Conservation (phyloP, 495 filamentous ascomycete genomes). For the Penicillium ochrochloron region DNA sequence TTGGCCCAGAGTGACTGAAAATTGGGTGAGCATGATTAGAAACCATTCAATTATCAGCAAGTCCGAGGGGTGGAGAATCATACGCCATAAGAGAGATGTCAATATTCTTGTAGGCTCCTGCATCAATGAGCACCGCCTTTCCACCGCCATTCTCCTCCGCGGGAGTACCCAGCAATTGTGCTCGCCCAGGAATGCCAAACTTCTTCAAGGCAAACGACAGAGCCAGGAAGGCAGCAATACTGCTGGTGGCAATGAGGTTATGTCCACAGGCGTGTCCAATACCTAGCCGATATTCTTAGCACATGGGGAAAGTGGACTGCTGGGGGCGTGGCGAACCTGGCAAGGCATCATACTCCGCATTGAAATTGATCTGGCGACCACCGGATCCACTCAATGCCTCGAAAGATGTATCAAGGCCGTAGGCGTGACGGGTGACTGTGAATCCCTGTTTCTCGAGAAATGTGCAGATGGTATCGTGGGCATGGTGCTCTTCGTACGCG, state of each 20-base stretch:
- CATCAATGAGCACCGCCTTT: conserved; percentile 66
- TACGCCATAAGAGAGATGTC: conserved; percentile 70
- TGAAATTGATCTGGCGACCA: conserved; percentile 50
- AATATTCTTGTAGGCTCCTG: conserved; percentile 66
- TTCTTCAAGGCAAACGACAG: conserved; percentile 53
- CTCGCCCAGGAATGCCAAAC: conserved; percentile 56
- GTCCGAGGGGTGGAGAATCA: conserved; percentile 3
- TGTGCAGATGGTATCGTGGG: conserved; percentile 60
- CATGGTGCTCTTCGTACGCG: conserved; percentile 59
- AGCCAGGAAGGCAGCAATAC: conserved; percentile 63
- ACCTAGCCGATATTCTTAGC: conserved; percentile 7
- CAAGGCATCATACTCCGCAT: conserved; percentile 59
- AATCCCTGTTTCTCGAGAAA: conserved; percentile 61
- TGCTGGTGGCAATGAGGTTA: conserved; percentile 69
- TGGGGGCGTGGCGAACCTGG: conserved; percentile 37
- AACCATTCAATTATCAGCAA: not conserved
- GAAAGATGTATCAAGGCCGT: conserved; percentile 46
- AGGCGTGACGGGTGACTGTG: conserved; percentile 58
- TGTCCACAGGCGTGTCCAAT: conserved; percentile 73
- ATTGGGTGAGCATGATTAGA: not conserved
- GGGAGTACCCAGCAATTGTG: conserved; percentile 69
- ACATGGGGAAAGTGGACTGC: no score
- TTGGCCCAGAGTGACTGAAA: conserved; percentile 37
- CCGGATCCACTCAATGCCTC: conserved; percentile 44
- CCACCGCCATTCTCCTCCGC: conserved; percentile 74